Evolutionary conservation across 208 protist species (phyloP).

Genomic region (Leishmania aethiopica): DNA sequence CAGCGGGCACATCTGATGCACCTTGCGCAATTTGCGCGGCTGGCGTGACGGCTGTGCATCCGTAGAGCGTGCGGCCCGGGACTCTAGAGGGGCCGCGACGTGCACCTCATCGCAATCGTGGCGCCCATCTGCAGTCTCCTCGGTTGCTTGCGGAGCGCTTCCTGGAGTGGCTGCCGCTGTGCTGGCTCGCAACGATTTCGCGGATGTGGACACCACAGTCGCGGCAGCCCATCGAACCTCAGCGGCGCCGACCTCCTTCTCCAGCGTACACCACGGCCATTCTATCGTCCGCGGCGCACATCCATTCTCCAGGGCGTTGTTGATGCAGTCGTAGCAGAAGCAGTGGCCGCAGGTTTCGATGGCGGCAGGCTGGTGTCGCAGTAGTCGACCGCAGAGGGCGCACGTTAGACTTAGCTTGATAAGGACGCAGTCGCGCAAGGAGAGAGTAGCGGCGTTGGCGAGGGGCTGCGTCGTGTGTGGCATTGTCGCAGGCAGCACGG

Average conservation of each 20-base stretch:
- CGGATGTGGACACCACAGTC: not conserved
- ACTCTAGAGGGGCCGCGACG: not conserved
- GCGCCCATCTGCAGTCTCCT: not conserved
- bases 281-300: conserved; percentile 31
- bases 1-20: conserved; percentile 52
- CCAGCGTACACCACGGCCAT: conserved; percentile 37
- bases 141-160: not conserved
- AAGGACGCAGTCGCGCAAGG: conserved; percentile 24
- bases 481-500: not conserved
- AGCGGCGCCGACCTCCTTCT: conserved; percentile 3
- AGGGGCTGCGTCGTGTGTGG: not conserved
- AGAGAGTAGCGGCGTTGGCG: not conserved
- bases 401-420: conserved; percentile 55
- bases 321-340: conserved; percentile 82
- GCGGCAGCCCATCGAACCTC: conserved; percentile 16
- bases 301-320: conserved; percentile 62
- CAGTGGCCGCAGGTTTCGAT: conserved; percentile 77
- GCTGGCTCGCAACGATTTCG: not conserved
- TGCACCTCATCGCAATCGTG: not conserved
- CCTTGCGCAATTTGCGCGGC: conserved; percentile 28
- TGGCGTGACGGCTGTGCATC: not conserved
- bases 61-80: not conserved
- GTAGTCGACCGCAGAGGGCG: conserved; percentile 46
- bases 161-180: not conserved
- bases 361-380: conserved; percentile 45